Evolutionary conservation across 2,329 filamentous ascomycete species (phyloP).

Genomic region (Amesomyces nigricolor): DNA sequence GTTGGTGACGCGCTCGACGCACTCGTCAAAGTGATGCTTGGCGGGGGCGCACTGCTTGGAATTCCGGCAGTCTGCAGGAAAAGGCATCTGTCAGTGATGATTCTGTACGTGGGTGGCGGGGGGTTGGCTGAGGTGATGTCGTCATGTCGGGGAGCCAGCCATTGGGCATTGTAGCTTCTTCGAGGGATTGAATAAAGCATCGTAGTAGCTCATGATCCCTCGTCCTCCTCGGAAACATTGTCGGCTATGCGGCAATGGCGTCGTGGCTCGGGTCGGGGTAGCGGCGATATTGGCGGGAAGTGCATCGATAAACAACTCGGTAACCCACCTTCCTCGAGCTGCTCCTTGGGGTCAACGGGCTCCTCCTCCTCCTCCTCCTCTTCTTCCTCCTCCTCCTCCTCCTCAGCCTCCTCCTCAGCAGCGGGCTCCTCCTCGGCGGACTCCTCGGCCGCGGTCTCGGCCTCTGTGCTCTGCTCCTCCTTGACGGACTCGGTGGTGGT

Average conservation of each 20-base stretch:
- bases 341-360: slow-evolving; percentile 77
- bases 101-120: background rate
- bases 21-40: slow-evolving; percentile 99
- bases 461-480: slow-evolving; percentile 18
- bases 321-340: slow-evolving; percentile 74
- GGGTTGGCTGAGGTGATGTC: background rate
- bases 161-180: slow-evolving; percentile 1
- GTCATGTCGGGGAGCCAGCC: slow-evolving; percentile 3
- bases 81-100: slow-evolving; percentile 25
- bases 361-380: slow-evolving; percentile 81
- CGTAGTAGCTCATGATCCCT: background rate
- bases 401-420: slow-evolving; percentile 52
- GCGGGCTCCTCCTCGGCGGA: slow-evolving; percentile 47
- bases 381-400: slow-evolving; percentile 59
- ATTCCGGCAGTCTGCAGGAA: slow-evolving; percentile 74
- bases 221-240: background rate
- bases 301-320: background rate
- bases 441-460: slow-evolving; percentile 34
- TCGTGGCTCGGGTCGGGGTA: background rate
- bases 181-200: slow-evolving; percentile 2
- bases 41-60: slow-evolving; percentile 75
- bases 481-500: slow-evolving; percentile 30
- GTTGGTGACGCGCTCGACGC: slow-evolving; percentile 82
- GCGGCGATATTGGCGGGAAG: background rate
- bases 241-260: slow-evolving; percentile 5